Conservation (phyloP, 495 filamentous ascomycete genomes). For the Lasiosphaeriaceae sp. region DNA sequence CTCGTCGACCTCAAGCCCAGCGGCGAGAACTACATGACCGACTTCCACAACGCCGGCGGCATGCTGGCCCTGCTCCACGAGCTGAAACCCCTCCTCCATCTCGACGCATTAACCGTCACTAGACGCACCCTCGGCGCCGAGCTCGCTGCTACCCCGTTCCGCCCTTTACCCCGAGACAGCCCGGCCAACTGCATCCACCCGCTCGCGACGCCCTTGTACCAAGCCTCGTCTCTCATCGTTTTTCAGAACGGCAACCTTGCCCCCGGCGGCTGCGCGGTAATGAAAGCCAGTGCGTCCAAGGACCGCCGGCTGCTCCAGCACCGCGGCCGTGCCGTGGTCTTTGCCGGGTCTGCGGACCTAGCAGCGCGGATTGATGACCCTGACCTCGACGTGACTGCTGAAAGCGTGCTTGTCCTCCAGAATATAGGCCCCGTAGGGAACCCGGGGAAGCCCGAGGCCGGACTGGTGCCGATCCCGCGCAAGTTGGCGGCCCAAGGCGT, state of each 20-base stretch:
- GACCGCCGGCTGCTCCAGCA: slow-evolving; percentile 48
- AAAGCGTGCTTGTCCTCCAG: slow-evolving; percentile 58
- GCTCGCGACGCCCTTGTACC: slow-evolving; percentile 50
- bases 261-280: slow-evolving; percentile 50
- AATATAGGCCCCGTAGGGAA: slow-evolving; percentile 62
- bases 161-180: slow-evolving; percentile 29
- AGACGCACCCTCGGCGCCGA: slow-evolving; percentile 56
- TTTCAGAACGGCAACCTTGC: slow-evolving; percentile 51
- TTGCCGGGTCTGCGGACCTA: slow-evolving; percentile 53
- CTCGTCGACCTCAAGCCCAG: slow-evolving; percentile 66
- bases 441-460: slow-evolving; percentile 68
- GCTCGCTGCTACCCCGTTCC: slow-evolving; percentile 45
- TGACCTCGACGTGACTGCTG: slow-evolving; percentile 43
- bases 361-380: slow-evolving; percentile 56
- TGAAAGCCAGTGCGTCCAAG: slow-evolving; percentile 63
- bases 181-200: slow-evolving; percentile 39
- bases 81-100: slow-evolving; percentile 54
- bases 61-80: slow-evolving; percentile 56
- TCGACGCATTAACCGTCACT: slow-evolving; percentile 54
- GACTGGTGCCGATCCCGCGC: slow-evolving; percentile 60
- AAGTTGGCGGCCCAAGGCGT: slow-evolving; percentile 58
- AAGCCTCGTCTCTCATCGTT: slow-evolving; percentile 51
- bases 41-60: slow-evolving; percentile 66
- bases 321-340: slow-evolving; percentile 55
- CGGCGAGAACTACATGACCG: slow-evolving; percentile 67